Percentiles rank a stretch among this genome's conserved stretches.
Evolutionary conservation across 768 basidiomycete species (phyloP).

Genomic region (Pulveroboletus sp.): DNA sequence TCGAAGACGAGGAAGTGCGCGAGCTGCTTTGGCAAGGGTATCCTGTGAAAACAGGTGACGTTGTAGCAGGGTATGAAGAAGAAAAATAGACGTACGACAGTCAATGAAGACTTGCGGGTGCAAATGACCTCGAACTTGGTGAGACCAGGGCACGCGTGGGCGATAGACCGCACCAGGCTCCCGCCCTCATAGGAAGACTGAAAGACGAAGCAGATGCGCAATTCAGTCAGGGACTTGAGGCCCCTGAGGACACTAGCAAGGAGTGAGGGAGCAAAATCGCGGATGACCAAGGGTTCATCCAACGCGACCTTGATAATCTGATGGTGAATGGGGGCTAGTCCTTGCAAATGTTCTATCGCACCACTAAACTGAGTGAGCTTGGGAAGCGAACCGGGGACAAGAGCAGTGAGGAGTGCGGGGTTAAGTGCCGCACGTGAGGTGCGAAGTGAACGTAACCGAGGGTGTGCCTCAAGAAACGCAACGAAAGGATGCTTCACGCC

Average conservation of each 20-base stretch:
- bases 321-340: constrained; percentile 44
- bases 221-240: constrained; percentile 48
- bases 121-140: constrained; percentile 62
- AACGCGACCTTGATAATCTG: constrained; percentile 55
- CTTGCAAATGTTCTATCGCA: constrained; percentile 62
- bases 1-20: constrained; percentile 58
- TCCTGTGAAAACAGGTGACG: constrained; percentile 16
- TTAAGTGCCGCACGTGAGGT: constrained; percentile 52
- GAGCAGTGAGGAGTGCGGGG: constrained; percentile 46
- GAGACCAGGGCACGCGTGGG: constrained; percentile 60
- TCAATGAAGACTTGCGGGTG: constrained; percentile 65
- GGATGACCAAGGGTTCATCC: constrained; percentile 60
- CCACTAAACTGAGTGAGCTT: constrained; percentile 59
- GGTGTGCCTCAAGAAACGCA: constrained; percentile 64
- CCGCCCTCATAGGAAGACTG: constrained; percentile 74
- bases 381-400: constrained; percentile 44
- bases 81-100: constrained; percentile 43
- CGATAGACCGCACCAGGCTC: constrained; percentile 61
- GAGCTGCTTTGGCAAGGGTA: constrained; percentile 55
- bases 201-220: constrained; percentile 63
- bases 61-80: not conserved
- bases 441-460: constrained; percentile 43
- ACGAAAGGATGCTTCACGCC: constrained; percentile 56
- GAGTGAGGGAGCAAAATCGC: constrained; percentile 60
- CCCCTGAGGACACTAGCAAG: constrained; percentile 57